Conservation (phyloP, 1,284 basidiomycete genomes). For the Hymenochaete sp. region DNA sequence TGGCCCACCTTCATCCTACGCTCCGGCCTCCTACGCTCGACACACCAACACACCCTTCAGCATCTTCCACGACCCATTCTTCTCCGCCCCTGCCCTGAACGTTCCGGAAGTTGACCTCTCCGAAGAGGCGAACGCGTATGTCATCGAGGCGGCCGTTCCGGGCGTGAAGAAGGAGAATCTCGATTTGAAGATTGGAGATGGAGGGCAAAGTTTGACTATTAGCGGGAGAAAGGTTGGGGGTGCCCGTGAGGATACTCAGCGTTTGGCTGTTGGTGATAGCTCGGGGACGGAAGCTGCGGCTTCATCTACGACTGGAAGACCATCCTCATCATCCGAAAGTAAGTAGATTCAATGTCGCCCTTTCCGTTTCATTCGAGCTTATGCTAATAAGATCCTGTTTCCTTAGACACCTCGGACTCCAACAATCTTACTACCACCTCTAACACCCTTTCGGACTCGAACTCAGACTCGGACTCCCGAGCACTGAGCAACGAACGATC, state of each 20-base stretch:
- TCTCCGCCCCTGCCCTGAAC: constrained; percentile 27
- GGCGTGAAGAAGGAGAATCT: constrained; percentile 73
- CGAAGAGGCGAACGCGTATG: constrained; percentile 55
- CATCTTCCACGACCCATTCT: constrained; percentile 45
- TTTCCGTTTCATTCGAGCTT: neutral
- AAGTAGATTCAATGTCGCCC: neutral
- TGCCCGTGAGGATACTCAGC: neutral
- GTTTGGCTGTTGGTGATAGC: neutral
- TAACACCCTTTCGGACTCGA: constrained; percentile 27
- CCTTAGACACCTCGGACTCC: too few relatives aligned
- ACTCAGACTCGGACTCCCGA: constrained; percentile 31
- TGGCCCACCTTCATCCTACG: constrained; percentile 32
- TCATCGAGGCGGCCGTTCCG: constrained; percentile 69
- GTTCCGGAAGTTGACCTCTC: constrained; percentile 53
- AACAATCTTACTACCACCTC: constrained; percentile 17
- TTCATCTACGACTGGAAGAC: neutral
- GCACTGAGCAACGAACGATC: constrained; percentile 51
- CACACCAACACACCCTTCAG: constrained; percentile 25
- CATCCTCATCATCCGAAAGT: neutral
- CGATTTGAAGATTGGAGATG: constrained; percentile 59
- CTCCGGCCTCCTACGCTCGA: constrained; percentile 25
- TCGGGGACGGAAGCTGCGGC: constrained; percentile 2
- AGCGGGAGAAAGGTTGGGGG: constrained; percentile 47
- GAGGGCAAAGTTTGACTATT: constrained; percentile 61
- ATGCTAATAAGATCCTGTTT: neutral